phyloP scores from a whole-genome alignment of 2,329 filamentous ascomycete species.

The Monascus ruber region DNA sequence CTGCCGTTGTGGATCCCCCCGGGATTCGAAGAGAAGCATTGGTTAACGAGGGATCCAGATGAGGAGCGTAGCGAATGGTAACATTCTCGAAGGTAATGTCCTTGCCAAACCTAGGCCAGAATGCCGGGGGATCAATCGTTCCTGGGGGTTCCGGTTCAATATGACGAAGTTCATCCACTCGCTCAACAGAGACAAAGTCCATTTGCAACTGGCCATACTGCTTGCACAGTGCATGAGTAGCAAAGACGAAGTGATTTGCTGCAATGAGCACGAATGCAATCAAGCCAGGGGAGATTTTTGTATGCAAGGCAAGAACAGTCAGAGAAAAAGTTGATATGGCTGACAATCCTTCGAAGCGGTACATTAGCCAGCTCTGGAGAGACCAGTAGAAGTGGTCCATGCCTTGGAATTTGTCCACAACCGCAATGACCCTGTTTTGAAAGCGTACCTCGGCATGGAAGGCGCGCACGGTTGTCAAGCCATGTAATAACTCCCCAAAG shows the following conservation, averaged over 20 bases:
- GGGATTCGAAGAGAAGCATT: constrained; percentile 63
- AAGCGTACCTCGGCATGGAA: constrained; percentile 71
- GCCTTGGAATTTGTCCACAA: constrained; percentile 80
- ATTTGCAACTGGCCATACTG: constrained; percentile 79
- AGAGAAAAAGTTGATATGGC: constrained; percentile 62
- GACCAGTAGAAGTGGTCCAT: constrained; percentile 97
- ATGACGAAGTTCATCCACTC: constrained; percentile 69
- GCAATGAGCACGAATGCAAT: constrained; percentile 75
- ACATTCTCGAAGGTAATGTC: constrained; percentile 67
- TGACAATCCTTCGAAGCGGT: constrained; percentile 63
- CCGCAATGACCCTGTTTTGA: constrained; percentile 64
- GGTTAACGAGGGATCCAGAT: constrained; percentile 60
- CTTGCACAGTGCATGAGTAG: constrained; percentile 64
- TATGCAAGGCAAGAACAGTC: constrained; percentile 62
- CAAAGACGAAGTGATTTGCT: constrained; percentile 51
- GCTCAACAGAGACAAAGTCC: constrained; percentile 83
- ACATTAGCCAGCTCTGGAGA: constrained; percentile 73
- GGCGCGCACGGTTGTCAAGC: constrained; percentile 74
- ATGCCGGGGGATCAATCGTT: constrained; percentile 55
- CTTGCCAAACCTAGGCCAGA: constrained; percentile 63
- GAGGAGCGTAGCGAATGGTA: constrained; percentile 66
- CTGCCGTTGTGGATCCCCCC: constrained; percentile 63
- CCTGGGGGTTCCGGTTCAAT: constrained; percentile 65
- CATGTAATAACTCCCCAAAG: constrained; percentile 77
- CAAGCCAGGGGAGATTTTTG: constrained; percentile 62